A percentile compares a stretch with the other conserved stretches of the same genome.
These are phyloP conservation scores for Escovopsis sp. DNA, from an alignment of 2,329 filamentous ascomycete genomes.

Conservation along the genomic window DNA sequence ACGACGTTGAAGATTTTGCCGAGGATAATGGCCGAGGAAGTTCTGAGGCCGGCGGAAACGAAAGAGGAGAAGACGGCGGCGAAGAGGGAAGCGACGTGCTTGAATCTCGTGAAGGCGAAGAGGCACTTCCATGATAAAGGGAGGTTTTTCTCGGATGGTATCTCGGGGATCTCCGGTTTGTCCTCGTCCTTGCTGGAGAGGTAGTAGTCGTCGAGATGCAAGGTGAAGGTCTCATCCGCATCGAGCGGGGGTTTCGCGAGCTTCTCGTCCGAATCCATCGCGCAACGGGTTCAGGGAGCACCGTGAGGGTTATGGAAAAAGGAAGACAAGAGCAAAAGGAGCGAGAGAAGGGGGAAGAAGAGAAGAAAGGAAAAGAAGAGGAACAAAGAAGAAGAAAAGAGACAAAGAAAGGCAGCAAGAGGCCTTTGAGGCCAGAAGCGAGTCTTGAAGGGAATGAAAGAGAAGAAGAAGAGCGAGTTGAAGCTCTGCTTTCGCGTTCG, in stretches of 20 bases:
- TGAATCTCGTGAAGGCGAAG: constrained; percentile 56
- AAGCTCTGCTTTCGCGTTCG: too few relatives aligned
- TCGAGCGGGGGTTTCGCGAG: background rate
- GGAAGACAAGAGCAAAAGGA: background rate
- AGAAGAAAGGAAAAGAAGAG: background rate
- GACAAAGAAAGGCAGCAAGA: too few relatives aligned
- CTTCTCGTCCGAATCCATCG: constrained; percentile 4
- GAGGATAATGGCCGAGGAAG: constrained; percentile 53
- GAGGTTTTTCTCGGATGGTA: background rate
- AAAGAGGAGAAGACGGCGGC: constrained; percentile 42
- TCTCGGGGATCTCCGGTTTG: too few relatives aligned
- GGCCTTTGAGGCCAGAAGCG: background rate
- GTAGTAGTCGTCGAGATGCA: background rate
- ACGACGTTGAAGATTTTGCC: constrained; percentile 64
- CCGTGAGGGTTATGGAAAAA: too few relatives aligned
- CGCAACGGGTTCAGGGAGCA: background rate
- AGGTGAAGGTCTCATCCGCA: background rate
- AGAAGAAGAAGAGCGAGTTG: too few relatives aligned
- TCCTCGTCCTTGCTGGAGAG: background rate
- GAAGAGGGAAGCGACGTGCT: constrained; percentile 40
- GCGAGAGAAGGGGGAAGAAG: background rate
- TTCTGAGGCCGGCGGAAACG: constrained; percentile 46
- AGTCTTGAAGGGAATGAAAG: background rate
- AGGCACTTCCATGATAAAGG: constrained; percentile 31
- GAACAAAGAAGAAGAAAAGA: background rate